Evolutionary conservation across 495 filamentous ascomycete species (phyloP), one percentile per base, ranked within the genome.

Genomic region (Neohortaea acidophila): DNA sequence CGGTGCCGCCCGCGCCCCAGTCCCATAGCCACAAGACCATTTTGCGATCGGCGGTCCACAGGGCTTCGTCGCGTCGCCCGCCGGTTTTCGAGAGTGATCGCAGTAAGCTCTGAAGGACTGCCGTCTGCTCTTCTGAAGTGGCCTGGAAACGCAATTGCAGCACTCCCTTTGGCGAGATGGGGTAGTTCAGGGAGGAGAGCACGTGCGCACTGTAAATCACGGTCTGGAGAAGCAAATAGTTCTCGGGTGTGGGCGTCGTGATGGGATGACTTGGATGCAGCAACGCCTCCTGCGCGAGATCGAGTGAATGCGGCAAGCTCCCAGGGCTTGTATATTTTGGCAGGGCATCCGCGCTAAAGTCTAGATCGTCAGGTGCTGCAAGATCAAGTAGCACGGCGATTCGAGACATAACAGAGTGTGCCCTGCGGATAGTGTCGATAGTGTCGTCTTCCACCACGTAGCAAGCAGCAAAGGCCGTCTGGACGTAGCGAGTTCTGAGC

Each of bases 11-110:
- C 2, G 64, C 60, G 17, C 74, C 79, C 85, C 85, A 92, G 53
- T 75, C 70, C 49, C 73, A 71, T 21, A 94, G 70, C 85, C 85
- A 93, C 1, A 87, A 58, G 12, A 94, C 53, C 51, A 80, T 72
- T 35, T 72, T 66, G 25, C 82, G 67, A 6, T 71, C 63, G 17
- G 58, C 58, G 25, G 62, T 62, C 85, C 85, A 92, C 33, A 76
- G 71, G 43, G 67, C 70, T 18, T 75, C 72, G 41, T 79, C 71
- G 30, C 65, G 69, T 35, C 66, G 72, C 20, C 61, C 53, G 7
- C 37, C 36, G 17, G 7, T 2, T 2, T 33, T 23, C 3, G 67
- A 54, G 2, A 60, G 32, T 4, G 62, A 62, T 26, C 68, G 64
- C 15, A 91, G 67, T 8, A 82, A 64, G 33, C 64, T 77, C 14